phyloP scores from a whole-genome alignment of 2,329 filamentous ascomycete genomes.

The Aspergillus fumigatus region DNA sequence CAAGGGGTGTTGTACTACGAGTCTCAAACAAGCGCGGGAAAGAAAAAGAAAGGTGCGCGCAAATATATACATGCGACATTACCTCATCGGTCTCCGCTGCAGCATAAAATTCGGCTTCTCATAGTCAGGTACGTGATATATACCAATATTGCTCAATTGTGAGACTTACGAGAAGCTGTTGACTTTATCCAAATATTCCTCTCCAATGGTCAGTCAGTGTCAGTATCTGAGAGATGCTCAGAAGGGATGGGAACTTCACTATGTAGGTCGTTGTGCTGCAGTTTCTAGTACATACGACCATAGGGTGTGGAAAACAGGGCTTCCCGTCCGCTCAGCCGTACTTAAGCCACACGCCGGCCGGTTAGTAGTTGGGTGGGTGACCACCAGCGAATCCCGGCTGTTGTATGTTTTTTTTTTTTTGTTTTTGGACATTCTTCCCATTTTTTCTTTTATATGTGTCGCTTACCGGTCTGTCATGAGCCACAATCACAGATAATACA shows the following conservation, averaged over 20 bases:
- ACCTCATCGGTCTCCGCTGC: background rate
- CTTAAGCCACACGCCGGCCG: background rate
- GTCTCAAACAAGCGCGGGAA: background rate
- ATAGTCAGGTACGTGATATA: background rate
- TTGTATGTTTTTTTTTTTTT: background rate
- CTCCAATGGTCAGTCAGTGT: background rate
- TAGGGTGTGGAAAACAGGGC: background rate
- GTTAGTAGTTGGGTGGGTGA: background rate
- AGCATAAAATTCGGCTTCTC: background rate
- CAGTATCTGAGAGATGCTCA: background rate
- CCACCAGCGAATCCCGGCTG: background rate
- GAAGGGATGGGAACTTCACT: no score
- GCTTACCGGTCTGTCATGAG: no score
- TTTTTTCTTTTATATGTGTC: no score
- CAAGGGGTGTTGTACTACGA: background rate
- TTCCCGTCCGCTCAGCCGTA: background rate
- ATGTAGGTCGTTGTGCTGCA: no score
- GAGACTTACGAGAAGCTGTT: background rate
- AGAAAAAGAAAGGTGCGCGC: constrained; percentile 1
- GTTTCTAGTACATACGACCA: background rate
- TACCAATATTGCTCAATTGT: background rate
- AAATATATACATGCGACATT: background rate
- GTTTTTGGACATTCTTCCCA: no score
- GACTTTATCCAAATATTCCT: background rate
- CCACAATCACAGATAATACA: no score